These are phyloP conservation scores for Dioscorea zingiberensis DNA, from an alignment of 106 monocot genomes.

Conservation along the genomic window DNA sequence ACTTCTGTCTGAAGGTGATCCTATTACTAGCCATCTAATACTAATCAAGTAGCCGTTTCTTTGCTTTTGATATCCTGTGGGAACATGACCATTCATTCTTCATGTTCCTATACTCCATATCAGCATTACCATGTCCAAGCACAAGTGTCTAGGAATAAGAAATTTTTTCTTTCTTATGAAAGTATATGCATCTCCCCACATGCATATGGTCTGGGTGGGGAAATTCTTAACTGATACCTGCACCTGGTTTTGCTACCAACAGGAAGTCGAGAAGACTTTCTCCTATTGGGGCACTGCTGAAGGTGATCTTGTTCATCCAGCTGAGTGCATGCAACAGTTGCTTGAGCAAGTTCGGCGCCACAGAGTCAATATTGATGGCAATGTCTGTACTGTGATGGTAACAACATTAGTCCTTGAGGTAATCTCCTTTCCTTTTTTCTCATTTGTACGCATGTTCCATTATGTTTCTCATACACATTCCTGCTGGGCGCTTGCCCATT, in stretches of 20 bases:
- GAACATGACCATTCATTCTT: too few species aligned
- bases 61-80: too few species aligned
- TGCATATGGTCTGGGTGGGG: neutral
- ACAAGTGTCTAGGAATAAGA: neutral
- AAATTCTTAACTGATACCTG: neutral
- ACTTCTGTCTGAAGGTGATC: too few species aligned
- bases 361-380: constrained; percentile 66
- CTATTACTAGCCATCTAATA: too few species aligned
- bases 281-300: constrained; percentile 50
- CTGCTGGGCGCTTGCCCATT: too few species aligned
- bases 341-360: constrained; percentile 56
- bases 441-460: neutral
- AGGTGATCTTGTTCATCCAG: constrained; percentile 56
- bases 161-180: neutral
- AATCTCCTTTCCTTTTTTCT: neutral
- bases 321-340: constrained; percentile 71
- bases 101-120: neutral
- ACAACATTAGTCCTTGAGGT: constrained; percentile 66
- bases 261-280: constrained; percentile 57
- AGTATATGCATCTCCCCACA: neutral
- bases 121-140: neutral
- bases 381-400: constrained; percentile 71
- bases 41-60: too few species aligned
- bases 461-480: too few species aligned
- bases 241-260: constrained; percentile 2